These are phyloP conservation scores for Vigna nakashimae DNA, from an alignment of 306 rosid genomes.

Conservation along the genomic window DNA sequence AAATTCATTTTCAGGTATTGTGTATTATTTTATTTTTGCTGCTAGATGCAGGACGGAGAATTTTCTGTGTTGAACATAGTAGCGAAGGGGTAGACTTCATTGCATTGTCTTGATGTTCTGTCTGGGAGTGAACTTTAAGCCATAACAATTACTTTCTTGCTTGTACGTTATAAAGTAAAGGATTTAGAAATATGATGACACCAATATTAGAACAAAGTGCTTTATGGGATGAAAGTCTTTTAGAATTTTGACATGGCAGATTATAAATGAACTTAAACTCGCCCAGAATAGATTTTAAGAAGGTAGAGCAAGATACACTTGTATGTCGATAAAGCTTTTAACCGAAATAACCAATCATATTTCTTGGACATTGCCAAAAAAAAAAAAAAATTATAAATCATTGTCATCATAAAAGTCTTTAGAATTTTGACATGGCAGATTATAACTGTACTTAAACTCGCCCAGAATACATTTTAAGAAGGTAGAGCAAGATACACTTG, in stretches of 20 bases:
- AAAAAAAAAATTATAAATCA: no score
- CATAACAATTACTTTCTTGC: neutral
- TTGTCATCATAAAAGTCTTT: neutral
- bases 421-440: neutral
- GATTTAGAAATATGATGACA: slow-evolving; percentile 22
- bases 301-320: neutral
- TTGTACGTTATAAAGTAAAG: slow-evolving; percentile 8
- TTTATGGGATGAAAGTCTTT: neutral
- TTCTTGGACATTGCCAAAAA: no score
- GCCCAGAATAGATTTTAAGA: slow-evolving; percentile 11
- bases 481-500: neutral
- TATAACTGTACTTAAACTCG: neutral
- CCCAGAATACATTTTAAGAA: slow-evolving; percentile 11
- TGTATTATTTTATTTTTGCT: slow-evolving; percentile 6
- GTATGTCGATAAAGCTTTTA: neutral
- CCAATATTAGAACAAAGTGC: neutral
- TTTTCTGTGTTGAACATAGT: slow-evolving; percentile 30
- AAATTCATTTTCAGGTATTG: neutral
- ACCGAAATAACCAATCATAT: no score
- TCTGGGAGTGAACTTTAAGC: neutral
- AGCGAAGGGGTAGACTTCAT: neutral
- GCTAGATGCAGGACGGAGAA: neutral
- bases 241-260: neutral
- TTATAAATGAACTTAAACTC: neutral
- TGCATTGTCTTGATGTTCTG: slow-evolving; percentile 17